Evolutionary conservation across 345 rosid genomes (phyloP).

Genomic region (Eucalyptus regnans): DNA sequence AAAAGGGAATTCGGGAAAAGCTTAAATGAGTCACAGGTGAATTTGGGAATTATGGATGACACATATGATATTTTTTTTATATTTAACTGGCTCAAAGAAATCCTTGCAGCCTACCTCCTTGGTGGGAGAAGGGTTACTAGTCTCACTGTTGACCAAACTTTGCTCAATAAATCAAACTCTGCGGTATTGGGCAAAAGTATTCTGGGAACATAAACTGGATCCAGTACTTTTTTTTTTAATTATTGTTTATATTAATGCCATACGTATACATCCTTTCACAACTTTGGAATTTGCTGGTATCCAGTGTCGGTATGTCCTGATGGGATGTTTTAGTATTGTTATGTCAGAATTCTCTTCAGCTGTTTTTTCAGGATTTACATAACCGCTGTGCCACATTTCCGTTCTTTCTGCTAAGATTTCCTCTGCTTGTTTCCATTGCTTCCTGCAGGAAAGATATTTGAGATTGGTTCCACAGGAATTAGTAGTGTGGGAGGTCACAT

Average conservation of each 20-base stretch:
- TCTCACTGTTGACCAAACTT: background rate
- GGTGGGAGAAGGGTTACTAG: background rate
- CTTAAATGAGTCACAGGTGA: background rate
- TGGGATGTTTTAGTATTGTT: background rate
- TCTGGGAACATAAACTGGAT: background rate
- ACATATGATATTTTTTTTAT: background rate
- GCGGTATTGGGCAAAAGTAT: background rate
- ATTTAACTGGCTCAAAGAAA: background rate
- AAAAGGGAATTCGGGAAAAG: background rate
- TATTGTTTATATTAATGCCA: background rate
- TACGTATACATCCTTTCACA: background rate
- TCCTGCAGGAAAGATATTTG: slow-evolving; percentile 68
- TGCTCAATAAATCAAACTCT: background rate
- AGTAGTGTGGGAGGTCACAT: slow-evolving; percentile 90
- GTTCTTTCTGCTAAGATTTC: background rate
- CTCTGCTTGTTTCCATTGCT: background rate
- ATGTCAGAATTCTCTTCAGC: background rate
- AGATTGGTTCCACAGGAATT: slow-evolving; percentile 94
- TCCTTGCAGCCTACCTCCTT: background rate
- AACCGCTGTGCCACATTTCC: background rate
- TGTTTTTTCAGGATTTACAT: background rate
- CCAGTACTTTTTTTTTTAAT: background rate
- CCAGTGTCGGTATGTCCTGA: background rate
- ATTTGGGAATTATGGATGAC: background rate
- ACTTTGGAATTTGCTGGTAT: background rate